phyloP scores from a whole-genome alignment of 805 yeast genomes.

The Barnettozyma sp. region DNA sequence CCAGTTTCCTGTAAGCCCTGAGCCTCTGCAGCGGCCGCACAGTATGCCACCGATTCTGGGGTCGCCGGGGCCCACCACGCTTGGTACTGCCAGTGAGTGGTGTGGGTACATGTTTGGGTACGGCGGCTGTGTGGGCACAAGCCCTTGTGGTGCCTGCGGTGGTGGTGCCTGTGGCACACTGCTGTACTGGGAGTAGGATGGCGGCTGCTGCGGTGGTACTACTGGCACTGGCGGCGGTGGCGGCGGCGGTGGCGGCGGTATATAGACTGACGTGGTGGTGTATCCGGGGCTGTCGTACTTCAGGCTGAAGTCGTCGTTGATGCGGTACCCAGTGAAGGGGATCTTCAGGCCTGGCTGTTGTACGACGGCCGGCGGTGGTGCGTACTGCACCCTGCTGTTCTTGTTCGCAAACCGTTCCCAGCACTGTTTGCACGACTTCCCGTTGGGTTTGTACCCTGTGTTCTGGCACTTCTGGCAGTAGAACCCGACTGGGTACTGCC shows the following conservation, averaged over 20 bases:
- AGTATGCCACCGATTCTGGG: conserved; percentile 66
- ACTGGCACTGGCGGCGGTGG: conserved; percentile 2
- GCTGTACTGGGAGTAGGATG: conserved; percentile 7
- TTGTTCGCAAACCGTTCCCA: conserved; percentile 50
- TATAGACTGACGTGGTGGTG: neutral
- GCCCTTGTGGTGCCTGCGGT: neutral
- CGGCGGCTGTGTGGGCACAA: conserved; percentile 1
- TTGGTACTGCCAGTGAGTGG: too few species aligned
- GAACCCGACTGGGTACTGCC: conserved; percentile 57
- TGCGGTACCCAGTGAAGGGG: conserved; percentile 16
- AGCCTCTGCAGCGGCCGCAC: conserved; percentile 49
- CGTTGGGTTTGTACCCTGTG: conserved; percentile 58
- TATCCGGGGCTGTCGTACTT: conserved; percentile 1
- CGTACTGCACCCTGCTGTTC: conserved; percentile 6
- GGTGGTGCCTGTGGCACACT: conserved; percentile 3
- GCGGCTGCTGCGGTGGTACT: conserved; percentile 9
- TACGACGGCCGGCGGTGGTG: neutral
- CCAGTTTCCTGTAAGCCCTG: conserved; percentile 8
- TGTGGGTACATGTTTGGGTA: too few species aligned
- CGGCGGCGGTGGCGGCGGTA: conserved; percentile 4
- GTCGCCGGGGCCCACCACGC: conserved; percentile 66
- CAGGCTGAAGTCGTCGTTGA: conserved; percentile 13
- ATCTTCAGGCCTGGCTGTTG: conserved; percentile 12
- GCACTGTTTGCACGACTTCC: conserved; percentile 62
- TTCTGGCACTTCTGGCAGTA: conserved; percentile 66